Base-by-base conservation (phyloP, 805 yeast species). In the Yamadazyma akitaensis region DNA sequence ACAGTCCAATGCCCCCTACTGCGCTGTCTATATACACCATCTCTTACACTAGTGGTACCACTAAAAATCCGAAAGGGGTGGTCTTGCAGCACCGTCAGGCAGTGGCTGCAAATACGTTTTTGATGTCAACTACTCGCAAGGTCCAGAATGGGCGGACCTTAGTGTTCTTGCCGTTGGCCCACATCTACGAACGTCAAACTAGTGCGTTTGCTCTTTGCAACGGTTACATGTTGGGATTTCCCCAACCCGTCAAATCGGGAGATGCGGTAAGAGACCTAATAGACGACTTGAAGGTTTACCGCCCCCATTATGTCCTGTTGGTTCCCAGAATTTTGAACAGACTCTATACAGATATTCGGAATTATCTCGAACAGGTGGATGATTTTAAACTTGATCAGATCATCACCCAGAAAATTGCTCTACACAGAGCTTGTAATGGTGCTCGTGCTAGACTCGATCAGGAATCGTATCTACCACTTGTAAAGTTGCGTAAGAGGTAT, bases 11-110 rank as follows among this genome's bases (percentile, higher is more conserved):
- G 14, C 60, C 62, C 16, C 72, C 73, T 5, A 51, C 57, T 39
- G 57, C 66, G 10, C 67, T 68, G 10, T 50, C 72, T 5, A 50
- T 63, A 12, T 67, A 62, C 53, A 70, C 76, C 18, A 68, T 72
- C 25, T 65, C 71, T 2, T 72, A 73, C 47, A 67, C 76, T 34
- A 83, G 86, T 11, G 74, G 78, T 30, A 82, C 88, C 21, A 81
- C 86, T n/a, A 77, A 81, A 38, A 53, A 61, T 43, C 88, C 91
- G 50, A 86, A 85, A 68, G 91, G 92, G 54, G 91, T 81, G 17
- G 76, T 75, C 18, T 53, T 73, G 39, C 66, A 76, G 6, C 87
- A 84, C 39, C 64, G 67, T 12, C 75, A 73, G 54, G 69, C 77
- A 7, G 65, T 75, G 9, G 73, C 84, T 2, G 73, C 75, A 2